Conservation (phyloP, 192 early-diverging fungal genomes). For the Linnemannia zychae region DNA sequence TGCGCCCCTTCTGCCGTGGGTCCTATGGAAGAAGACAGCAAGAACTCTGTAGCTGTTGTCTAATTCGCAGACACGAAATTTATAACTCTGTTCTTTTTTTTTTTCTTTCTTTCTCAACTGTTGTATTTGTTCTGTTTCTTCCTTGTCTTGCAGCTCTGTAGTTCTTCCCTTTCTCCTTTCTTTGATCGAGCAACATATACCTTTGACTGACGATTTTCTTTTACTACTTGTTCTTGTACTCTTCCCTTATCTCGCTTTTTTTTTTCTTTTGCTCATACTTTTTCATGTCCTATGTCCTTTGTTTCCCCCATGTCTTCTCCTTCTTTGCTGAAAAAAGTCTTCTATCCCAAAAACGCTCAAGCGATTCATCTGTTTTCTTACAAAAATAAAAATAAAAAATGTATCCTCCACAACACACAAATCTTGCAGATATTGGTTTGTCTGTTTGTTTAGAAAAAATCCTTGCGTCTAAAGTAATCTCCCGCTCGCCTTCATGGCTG, state of each 20-base stretch:
- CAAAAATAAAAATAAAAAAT: background rate
- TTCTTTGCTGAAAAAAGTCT: background rate
- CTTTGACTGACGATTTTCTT: background rate
- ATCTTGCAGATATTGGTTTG: too few species aligned
- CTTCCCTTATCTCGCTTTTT: too few species aligned
- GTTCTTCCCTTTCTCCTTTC: background rate
- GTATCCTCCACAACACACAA: background rate
- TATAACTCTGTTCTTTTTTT: background rate
- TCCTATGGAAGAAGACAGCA: slow-evolving; percentile 48
- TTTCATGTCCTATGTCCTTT: background rate
- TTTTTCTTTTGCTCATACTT: background rate
- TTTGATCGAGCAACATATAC: slow-evolving; percentile 10
- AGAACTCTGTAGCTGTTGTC: slow-evolving; percentile 33
- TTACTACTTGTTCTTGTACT: background rate
- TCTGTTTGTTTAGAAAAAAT: too few species aligned
- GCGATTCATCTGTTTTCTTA: background rate
- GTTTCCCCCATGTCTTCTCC: background rate
- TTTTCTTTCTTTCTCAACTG: background rate
- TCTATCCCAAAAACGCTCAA: background rate
- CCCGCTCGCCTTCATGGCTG: background rate
- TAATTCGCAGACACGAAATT: background rate
- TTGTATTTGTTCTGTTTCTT: background rate
- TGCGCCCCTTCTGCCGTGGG: slow-evolving; percentile 32
- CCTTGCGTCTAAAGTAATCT: background rate
- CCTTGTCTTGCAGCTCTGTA: background rate